These are phyloP conservation scores for Boletus rubropictus DNA, from an alignment of 768 basidiomycete genomes.

Conservation along the genomic window DNA sequence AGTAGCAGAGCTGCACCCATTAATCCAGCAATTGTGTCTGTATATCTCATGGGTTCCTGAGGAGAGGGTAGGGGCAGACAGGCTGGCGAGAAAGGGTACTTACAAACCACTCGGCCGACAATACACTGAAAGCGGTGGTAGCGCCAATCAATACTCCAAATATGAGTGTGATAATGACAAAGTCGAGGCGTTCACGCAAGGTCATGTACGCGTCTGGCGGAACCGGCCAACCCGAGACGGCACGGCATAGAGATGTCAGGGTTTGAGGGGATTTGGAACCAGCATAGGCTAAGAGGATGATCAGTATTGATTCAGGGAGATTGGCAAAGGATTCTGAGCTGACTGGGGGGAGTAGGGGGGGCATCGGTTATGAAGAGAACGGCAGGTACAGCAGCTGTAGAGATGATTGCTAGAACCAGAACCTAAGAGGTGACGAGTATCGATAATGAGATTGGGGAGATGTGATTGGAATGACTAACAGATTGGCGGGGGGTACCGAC, in stretches of 20 bases:
- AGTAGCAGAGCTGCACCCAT: conserved; percentile 66
- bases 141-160: conserved; percentile 65
- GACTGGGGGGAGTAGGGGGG: conserved; percentile 80
- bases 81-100: conserved; percentile 16
- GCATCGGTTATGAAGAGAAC: conserved; percentile 52
- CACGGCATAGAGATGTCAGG: conserved; percentile 47
- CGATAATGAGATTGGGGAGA: background rate
- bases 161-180: conserved; percentile 48
- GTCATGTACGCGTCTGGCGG: conserved; percentile 52
- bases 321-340: conserved; percentile 7
- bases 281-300: conserved; percentile 48
- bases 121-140: conserved; percentile 59
- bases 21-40: conserved; percentile 57
- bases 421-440: conserved; percentile 38
- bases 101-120: conserved; percentile 67
- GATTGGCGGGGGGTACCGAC: conserved; percentile 50
- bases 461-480: conserved; percentile 35
- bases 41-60: conserved; percentile 71
- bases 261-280: conserved; percentile 56
- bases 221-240: conserved; percentile 43
- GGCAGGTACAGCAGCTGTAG: conserved; percentile 54
- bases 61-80: background rate
- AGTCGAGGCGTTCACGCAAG: conserved; percentile 62
- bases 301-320: background rate
- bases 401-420: conserved; percentile 64